These are phyloP conservation scores for Yamadazyma insecticola DNA, from an alignment of 805 yeast genomes.

Conservation along the genomic window DNA sequence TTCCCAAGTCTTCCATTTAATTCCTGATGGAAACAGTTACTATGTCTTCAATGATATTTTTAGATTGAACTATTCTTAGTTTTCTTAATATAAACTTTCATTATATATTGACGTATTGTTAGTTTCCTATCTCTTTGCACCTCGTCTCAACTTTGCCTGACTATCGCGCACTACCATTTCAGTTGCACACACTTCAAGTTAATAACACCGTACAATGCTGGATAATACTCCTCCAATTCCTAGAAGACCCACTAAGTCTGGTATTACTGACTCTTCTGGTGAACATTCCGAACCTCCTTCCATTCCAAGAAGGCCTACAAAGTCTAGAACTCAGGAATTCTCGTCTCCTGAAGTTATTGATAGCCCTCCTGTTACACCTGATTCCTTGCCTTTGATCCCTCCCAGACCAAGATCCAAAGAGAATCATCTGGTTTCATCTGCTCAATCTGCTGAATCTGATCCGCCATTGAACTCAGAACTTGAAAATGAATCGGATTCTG, in stretches of 20 bases:
- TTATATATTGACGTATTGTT: background rate
- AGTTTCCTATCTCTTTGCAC: no score
- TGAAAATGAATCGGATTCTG: constrained; percentile 2
- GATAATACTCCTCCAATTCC: constrained; percentile 1
- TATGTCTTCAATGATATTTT: constrained; percentile 95
- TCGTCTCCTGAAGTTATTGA: no score
- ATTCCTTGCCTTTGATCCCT: constrained; percentile 11
- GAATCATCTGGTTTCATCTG: background rate
- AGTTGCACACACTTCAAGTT: no score
- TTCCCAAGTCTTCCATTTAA: constrained; percentile 95
- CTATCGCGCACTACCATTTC: no score
- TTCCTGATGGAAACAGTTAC: constrained; percentile 88
- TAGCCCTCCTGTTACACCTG: background rate
- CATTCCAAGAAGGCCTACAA: background rate
- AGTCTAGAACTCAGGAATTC: no score
- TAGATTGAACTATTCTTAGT: constrained; percentile 81
- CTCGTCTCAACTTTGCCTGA: no score
- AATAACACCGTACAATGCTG: no score
- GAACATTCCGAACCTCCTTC: background rate
- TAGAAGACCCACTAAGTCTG: constrained; percentile 1
- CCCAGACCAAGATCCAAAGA: constrained; percentile 4
- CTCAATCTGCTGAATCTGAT: background rate
- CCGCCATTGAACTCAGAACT: background rate
- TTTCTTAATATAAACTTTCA: constrained; percentile 3
- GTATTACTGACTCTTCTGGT: background rate